Percentiles rank a stretch among this genome's conserved stretches.
These are phyloP conservation scores for Heracleum sosnowskyi DNA, from an alignment of 129 eudicot species.

Conservation along the genomic window DNA sequence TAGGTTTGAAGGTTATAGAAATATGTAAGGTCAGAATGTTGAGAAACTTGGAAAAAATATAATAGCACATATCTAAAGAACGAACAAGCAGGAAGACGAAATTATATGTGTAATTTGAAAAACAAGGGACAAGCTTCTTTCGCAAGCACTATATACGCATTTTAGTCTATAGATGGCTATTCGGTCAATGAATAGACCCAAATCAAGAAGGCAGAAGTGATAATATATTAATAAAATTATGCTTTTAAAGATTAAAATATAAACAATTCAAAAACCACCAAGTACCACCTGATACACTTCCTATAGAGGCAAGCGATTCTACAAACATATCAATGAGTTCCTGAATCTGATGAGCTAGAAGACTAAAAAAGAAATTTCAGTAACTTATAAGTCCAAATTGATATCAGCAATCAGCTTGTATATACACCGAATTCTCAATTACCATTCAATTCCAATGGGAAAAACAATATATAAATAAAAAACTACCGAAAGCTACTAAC, in stretches of 20 bases:
- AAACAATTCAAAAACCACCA: neutral
- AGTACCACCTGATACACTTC: constrained; percentile 60
- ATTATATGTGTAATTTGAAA: neutral
- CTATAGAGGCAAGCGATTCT: constrained; percentile 55
- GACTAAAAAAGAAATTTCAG: too few relatives aligned
- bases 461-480: too few relatives aligned
- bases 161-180: neutral
- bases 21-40: neutral
- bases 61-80: neutral
- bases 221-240: neutral
- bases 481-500: too few relatives aligned
- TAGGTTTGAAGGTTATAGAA: neutral
- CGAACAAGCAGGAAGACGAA: neutral
- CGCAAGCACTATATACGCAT: neutral
- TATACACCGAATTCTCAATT: too few relatives aligned
- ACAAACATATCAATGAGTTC: constrained; percentile 75
- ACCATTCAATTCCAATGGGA: too few relatives aligned
- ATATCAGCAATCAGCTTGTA: too few relatives aligned
- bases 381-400: too few relatives aligned
- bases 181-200: neutral
- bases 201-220: neutral
- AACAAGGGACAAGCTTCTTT: constrained; percentile 1
- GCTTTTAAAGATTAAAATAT: constrained; percentile 2
- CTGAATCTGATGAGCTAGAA: too few relatives aligned
- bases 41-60: neutral